These are phyloP conservation scores for Gastrodia elata DNA, from an alignment of 106 monocot species.

Conservation along the genomic window DNA sequence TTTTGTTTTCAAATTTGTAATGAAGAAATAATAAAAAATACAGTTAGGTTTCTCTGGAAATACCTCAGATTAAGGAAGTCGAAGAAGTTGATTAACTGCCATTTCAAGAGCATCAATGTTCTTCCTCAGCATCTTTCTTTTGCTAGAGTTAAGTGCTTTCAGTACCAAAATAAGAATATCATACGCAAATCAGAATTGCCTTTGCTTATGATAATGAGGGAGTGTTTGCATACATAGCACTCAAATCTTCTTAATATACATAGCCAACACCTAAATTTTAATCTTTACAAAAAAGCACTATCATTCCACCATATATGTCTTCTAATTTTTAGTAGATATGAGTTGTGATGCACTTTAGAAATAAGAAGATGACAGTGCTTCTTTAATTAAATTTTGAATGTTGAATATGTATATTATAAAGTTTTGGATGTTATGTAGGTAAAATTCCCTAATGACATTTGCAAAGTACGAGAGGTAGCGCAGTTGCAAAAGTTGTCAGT, in stretches of 20 bases:
- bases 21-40: not conserved
- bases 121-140: slow-evolving; percentile 43
- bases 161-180: not conserved
- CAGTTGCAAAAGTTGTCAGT: not conserved
- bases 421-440: no score
- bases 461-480: not conserved
- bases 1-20: not conserved
- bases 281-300: no score
- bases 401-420: no score
- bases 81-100: slow-evolving; percentile 32
- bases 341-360: no score
- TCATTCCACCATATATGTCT: no score
- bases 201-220: not conserved
- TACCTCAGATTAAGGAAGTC: slow-evolving; percentile 16
- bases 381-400: no score
- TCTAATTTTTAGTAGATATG: no score
- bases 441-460: not conserved
- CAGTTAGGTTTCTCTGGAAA: not conserved
- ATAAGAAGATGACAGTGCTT: no score
- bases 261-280: no score
- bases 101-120: slow-evolving; percentile 45
- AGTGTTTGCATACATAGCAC: no score
- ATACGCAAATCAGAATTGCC: not conserved
- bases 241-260: no score
- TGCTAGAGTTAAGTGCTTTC: slow-evolving; percentile 1